phyloP scores from a whole-genome alignment of 768 basidiomycete species.

The Boletus sp. region DNA sequence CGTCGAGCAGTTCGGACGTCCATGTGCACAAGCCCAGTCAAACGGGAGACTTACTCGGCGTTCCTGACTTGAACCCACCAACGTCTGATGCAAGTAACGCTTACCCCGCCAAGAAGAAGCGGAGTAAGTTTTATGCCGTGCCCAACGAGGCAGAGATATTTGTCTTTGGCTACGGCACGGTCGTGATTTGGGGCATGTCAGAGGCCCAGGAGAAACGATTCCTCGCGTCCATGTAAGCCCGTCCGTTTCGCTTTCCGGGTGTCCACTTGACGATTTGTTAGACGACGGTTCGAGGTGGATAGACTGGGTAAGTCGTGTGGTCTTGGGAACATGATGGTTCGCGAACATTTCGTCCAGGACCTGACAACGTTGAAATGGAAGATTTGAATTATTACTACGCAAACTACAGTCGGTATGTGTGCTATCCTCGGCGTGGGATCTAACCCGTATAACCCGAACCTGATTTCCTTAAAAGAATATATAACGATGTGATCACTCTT shows the following conservation, averaged over 20 bases:
- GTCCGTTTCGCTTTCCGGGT: neutral
- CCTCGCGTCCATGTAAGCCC: slow-evolving; percentile 79
- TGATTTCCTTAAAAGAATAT: slow-evolving; percentile 54
- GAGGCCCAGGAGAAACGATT: slow-evolving; percentile 90
- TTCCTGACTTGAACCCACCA: slow-evolving; percentile 54
- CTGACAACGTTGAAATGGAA: slow-evolving; percentile 94
- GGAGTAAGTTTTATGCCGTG: slow-evolving; percentile 64
- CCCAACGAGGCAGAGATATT: slow-evolving; percentile 84
- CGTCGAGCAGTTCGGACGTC: slow-evolving; percentile 34
- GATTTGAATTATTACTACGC: slow-evolving; percentile 97
- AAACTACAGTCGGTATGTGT: slow-evolving; percentile 82
- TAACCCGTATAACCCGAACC: slow-evolving; percentile 31
- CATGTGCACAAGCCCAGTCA: slow-evolving; percentile 29
- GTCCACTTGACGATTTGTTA: slow-evolving; percentile 30
- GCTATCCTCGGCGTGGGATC: slow-evolving; percentile 4
- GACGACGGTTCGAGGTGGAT: slow-evolving; percentile 93
- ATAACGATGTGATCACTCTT: slow-evolving; percentile 95
- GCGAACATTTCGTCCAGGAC: slow-evolving; percentile 42
- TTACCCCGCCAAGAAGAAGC: slow-evolving; percentile 44
- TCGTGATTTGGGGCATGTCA: slow-evolving; percentile 98
- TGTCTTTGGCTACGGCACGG: slow-evolving; percentile 89
- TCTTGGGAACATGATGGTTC: slow-evolving; percentile 1
- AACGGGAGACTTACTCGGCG: slow-evolving; percentile 74
- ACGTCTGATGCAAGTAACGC: slow-evolving; percentile 31
- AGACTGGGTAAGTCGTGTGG: slow-evolving; percentile 57